Evolutionary conservation across 306 rosid species (phyloP).

Genomic region (Acacia acuminata): DNA sequence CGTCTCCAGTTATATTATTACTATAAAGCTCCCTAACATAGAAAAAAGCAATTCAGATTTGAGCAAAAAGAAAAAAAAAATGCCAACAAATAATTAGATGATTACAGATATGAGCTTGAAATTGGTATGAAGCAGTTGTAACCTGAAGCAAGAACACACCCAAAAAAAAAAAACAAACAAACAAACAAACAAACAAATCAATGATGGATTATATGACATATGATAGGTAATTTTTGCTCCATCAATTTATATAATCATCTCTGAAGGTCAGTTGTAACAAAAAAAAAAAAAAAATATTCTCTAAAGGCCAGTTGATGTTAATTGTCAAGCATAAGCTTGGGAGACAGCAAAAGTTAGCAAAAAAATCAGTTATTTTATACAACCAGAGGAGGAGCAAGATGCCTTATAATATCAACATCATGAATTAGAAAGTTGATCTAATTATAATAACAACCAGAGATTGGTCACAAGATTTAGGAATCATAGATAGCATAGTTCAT

Average conservation of each 20-base stretch:
- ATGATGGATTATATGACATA: neutral
- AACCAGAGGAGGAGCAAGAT: neutral
- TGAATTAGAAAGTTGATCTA: neutral
- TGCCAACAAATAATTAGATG: neutral
- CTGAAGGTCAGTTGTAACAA: neutral
- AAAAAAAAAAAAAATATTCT: too few relatives aligned
- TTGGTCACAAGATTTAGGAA: neutral
- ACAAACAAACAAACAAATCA: neutral
- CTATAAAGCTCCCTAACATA: slow-evolving; percentile 55
- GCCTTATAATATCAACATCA: neutral
- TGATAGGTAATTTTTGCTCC: neutral
- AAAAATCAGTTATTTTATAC: neutral
- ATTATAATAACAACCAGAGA: neutral
- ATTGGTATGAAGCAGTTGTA: neutral
- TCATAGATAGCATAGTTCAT: neutral
- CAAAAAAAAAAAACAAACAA: neutral
- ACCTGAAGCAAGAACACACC: neutral
- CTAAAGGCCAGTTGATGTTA: neutral
- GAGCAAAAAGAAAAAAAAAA: too few relatives aligned
- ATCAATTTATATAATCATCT: slow-evolving; percentile 14
- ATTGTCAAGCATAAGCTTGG: neutral
- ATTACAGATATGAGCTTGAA: neutral
- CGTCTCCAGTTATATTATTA: slow-evolving; percentile 44
- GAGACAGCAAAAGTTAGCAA: neutral
- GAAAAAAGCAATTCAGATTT: slow-evolving; percentile 6